These are phyloP conservation scores for Agaricales sp. DNA, from an alignment of 1,284 basidiomycete genomes.

Conservation along the genomic window DNA sequence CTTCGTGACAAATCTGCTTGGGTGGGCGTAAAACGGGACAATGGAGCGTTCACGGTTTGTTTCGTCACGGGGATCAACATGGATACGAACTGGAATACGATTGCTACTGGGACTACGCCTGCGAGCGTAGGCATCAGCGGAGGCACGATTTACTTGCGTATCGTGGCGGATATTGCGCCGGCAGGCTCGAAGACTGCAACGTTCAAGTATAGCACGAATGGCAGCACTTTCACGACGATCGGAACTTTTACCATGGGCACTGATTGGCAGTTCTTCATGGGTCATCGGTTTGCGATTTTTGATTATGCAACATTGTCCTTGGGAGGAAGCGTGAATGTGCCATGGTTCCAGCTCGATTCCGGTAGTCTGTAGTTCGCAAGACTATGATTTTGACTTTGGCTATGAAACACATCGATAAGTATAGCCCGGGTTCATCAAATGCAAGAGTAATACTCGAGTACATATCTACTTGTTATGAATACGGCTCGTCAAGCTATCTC, in stretches of 20 bases:
- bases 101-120: conserved; percentile 12
- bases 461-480: too few species aligned
- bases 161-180: conserved; percentile 14
- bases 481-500: too few species aligned
- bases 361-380: too few species aligned
- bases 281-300: conserved; percentile 18
- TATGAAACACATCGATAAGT: too few species aligned
- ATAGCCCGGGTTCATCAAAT: too few species aligned
- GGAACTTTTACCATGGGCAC: conserved; percentile 14
- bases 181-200: conserved; percentile 9
- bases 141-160: conserved; percentile 15
- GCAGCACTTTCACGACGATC: conserved; percentile 9
- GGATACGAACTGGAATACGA: conserved; percentile 14
- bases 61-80: conserved; percentile 15
- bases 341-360: conserved; percentile 2
- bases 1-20: conserved; percentile 16
- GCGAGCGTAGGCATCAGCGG: conserved; percentile 12
- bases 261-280: conserved; percentile 16
- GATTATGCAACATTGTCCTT: conserved; percentile 16
- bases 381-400: too few species aligned
- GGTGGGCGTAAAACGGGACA: conserved; percentile 14
- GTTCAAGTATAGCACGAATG: conserved; percentile 14
- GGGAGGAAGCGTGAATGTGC: conserved; percentile 14
- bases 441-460: too few species aligned
- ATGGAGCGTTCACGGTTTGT: conserved; percentile 9